phyloP scores from a whole-genome alignment of 257 asterid species.

The Scutellaria barbata region DNA sequence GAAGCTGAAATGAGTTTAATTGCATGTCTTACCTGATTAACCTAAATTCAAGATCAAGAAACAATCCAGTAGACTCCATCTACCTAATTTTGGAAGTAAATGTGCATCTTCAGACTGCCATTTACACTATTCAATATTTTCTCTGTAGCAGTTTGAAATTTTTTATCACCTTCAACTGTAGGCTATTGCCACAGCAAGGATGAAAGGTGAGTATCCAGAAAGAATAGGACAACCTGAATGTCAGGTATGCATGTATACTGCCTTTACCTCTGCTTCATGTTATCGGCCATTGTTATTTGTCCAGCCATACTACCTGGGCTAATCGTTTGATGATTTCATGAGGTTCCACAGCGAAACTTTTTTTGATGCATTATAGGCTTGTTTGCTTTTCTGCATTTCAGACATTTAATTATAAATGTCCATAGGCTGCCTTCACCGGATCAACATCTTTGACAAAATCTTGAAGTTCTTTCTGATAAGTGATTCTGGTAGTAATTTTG shows the following conservation, averaged over 20 bases:
- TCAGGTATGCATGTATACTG: conserved; percentile 56
- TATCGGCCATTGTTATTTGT: conserved; percentile 15
- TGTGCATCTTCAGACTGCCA: conserved; percentile 17
- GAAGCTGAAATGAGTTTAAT: conserved; percentile 5
- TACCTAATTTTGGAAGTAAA: conserved; percentile 12
- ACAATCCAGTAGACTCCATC: conserved; percentile 17
- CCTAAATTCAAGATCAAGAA: conserved; percentile 13
- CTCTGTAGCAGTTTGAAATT: conserved; percentile 7
- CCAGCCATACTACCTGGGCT: background rate
- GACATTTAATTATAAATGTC: background rate
- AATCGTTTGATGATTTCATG: conserved; percentile 3
- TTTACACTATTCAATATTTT: conserved; percentile 10
- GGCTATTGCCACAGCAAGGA: conserved; percentile 91
- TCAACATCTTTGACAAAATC: conserved; percentile 20
- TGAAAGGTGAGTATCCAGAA: conserved; percentile 96
- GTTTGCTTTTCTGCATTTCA: background rate
- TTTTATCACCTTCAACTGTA: conserved; percentile 39
- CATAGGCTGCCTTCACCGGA: background rate
- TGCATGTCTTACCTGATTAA: conserved; percentile 26
- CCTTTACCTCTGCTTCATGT: conserved; percentile 22
- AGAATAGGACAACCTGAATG: conserved; percentile 93
- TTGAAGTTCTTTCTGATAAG: conserved; percentile 10
- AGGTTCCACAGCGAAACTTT: conserved; percentile 1
- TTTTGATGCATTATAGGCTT: conserved; percentile 7
- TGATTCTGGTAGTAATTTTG: conserved; percentile 16